Evolutionary conservation across 352 stramenopile genomes (phyloP).

Genomic region (Globisporangium solare): DNA sequence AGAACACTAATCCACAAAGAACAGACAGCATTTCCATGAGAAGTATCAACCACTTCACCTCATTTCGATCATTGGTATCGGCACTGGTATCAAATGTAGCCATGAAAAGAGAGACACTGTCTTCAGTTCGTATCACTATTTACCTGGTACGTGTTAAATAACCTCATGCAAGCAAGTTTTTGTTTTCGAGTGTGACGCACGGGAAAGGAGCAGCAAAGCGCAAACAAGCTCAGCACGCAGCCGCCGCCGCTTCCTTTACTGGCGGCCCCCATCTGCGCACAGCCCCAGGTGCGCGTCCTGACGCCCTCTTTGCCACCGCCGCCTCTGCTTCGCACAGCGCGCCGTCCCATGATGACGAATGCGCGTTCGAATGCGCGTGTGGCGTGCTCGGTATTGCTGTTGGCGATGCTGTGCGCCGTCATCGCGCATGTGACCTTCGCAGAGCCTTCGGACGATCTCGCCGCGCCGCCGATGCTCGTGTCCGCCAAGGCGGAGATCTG

Average conservation of each 20-base stretch:
- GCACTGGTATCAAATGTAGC: neutral
- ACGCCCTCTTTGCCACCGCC: neutral
- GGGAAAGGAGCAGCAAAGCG: slow-evolving; percentile 26
- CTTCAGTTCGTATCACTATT: neutral
- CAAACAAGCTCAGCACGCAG: no score
- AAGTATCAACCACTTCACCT: no score
- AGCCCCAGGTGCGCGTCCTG: no score
- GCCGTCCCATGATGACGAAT: no score
- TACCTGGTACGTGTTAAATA: neutral
- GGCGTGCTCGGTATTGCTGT: neutral
- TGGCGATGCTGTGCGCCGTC: neutral
- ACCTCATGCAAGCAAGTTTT: neutral
- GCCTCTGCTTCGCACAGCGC: neutral
- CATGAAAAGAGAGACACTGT: neutral
- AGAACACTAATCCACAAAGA: no score
- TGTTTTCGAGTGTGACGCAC: no score
- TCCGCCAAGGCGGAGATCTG: slow-evolving; percentile 49
- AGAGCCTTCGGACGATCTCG: neutral
- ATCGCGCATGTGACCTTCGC: neutral
- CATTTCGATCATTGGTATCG: no score
- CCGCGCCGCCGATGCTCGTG: neutral
- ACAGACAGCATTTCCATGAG: no score
- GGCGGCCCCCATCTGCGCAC: slow-evolving; percentile 19
- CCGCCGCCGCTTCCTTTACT: no score
- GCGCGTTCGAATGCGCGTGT: neutral